phyloP scores from a whole-genome alignment of 2,329 filamentous ascomycete genomes.

The Diaporthe longicolla region DNA sequence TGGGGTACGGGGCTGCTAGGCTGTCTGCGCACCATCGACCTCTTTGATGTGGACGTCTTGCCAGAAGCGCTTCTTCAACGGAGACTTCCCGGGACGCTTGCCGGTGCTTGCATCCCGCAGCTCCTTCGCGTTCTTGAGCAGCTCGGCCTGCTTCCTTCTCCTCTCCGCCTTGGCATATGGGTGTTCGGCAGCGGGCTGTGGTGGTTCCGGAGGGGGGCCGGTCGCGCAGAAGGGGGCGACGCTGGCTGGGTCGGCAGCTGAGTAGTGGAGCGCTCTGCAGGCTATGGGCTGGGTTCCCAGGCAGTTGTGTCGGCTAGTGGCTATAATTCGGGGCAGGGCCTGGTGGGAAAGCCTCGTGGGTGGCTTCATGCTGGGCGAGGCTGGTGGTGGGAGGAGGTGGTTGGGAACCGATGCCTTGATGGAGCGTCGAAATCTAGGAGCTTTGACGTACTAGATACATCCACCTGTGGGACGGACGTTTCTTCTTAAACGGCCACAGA shows the following conservation, averaged over 20 bases:
- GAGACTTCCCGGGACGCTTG: slow-evolving; percentile 38
- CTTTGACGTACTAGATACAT: background rate
- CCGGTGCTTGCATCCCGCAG: slow-evolving; percentile 52
- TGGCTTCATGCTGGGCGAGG: slow-evolving; percentile 32
- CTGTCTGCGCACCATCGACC: slow-evolving; percentile 67
- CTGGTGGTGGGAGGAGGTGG: background rate
- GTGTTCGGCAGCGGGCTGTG: slow-evolving; percentile 58
- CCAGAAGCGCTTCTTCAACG: slow-evolving; percentile 85
- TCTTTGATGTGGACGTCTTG: slow-evolving; percentile 82
- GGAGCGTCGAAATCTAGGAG: slow-evolving; percentile 1
- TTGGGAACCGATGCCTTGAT: background rate
- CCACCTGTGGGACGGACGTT: slow-evolving; percentile 16
- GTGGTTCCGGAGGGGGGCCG: slow-evolving; percentile 72
- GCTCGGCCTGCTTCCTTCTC: slow-evolving; percentile 67
- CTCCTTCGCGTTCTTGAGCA: slow-evolving; percentile 65
- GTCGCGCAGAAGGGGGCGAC: slow-evolving; percentile 68
- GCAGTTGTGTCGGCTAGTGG: background rate
- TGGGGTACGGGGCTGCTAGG: background rate
- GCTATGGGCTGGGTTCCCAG: background rate
- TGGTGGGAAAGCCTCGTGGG: slow-evolving; percentile 28
- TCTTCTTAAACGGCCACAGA: background rate
- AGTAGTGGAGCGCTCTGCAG: slow-evolving; percentile 46
- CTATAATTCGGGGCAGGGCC: slow-evolving; percentile 12
- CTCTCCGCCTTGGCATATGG: slow-evolving; percentile 62
- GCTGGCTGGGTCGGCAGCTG: slow-evolving; percentile 57